Evolutionary conservation across 2,329 filamentous ascomycete species (phyloP), one percentile per base, ranked within the genome.

Genomic region (Cercospora berteroae): DNA sequence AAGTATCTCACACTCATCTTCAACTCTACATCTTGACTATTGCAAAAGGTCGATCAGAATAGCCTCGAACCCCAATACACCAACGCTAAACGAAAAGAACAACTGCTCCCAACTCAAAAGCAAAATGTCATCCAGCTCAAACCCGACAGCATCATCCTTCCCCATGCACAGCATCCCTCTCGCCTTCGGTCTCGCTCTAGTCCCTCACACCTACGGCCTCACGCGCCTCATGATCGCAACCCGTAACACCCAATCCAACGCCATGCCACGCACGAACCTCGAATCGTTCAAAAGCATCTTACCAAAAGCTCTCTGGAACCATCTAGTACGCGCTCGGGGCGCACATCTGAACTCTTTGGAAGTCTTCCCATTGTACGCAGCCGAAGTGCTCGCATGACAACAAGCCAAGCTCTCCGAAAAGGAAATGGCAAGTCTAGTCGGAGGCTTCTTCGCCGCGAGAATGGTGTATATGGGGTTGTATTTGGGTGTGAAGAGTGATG

Each of bases 341-440:
- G 82, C 82, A 8, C 81, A 83, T 70, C 77, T 81, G 7, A 85
- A 85, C 64, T 78, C 81, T 0, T 78, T 84, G 12, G 83, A 81
- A 63, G 78, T 80, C 61, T 82, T 78, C 63, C 72, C 79, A 0
- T 67, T 83, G 1, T 80, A 83, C 70, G 71, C 75, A 3, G 76
- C 75, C 0, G 79, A 78, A 3, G 74, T 83, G 68, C 66, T 74
- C 13, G 73, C 72, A 2, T 72, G 73, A 2, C 74, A 74, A 52
- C 58, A 70, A 5, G 69, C 71, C 10, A 68, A 69, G 9, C 55
- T 74, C 2, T 71, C 72, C 0, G 69, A 62, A 1, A 56, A 70
- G 20, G 73, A 74, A 42, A 55, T 74, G 59, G 73, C 72, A 27
- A 67, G 33, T 29, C 63, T 69, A 58, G 71, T 70, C 3, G 33